Conservation (phyloP, 441 rosid species). For the Syzygium malaccense region DNA sequence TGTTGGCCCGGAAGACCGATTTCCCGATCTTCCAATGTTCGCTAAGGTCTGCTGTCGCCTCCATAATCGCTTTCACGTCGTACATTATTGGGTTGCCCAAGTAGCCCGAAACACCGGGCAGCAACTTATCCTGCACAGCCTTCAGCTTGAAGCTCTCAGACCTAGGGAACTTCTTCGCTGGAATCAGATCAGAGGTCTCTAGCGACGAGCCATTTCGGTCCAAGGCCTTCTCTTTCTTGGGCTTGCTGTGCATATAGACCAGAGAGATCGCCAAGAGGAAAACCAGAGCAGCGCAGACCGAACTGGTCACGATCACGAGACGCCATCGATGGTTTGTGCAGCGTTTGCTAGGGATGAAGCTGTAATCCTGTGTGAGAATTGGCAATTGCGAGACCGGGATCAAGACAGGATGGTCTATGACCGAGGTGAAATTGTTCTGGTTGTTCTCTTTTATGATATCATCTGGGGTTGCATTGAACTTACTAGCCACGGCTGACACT, state of each 20-base stretch:
- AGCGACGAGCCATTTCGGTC: conserved; percentile 15
- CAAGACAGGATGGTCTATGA: conserved; percentile 31
- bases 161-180: not conserved
- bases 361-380: conserved; percentile 21
- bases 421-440: conserved; percentile 22
- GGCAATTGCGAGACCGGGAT: conserved; percentile 50
- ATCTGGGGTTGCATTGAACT: conserved; percentile 29
- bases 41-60: not conserved
- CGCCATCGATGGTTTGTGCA: not conserved
- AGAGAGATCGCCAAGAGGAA: conserved; percentile 13
- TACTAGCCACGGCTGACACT: conserved; percentile 27
- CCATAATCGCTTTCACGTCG: not conserved
- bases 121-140: not conserved
- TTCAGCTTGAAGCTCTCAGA: not conserved
- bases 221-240: conserved; percentile 16
- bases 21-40: not conserved
- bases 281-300: not conserved
- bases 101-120: not conserved
- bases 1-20: not conserved
- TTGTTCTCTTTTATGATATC: conserved; percentile 34
- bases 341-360: not conserved
- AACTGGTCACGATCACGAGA: not conserved
- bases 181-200: conserved; percentile 19
- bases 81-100: not conserved
- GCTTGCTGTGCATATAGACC: not conserved